Base-by-base conservation (phyloP, 2,329 filamentous ascomycete genomes). In the Colletotrichum chlorophyti region DNA sequence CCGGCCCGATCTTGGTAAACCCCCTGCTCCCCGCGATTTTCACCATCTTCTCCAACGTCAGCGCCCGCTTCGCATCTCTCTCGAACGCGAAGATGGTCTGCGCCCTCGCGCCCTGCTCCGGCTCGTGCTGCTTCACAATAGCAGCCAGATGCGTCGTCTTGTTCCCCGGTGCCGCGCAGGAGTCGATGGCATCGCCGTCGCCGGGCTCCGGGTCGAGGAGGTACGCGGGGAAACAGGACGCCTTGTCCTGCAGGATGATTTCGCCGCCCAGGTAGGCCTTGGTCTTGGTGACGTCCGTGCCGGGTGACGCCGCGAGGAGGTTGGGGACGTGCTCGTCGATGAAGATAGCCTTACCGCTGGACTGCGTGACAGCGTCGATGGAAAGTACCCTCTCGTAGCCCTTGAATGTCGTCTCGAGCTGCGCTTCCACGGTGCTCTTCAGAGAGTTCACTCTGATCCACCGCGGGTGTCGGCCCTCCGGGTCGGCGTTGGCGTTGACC, bases 81-180 rank as follows among this genome's bases (percentile, higher is more conserved):
- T 96, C 92, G 66, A 92, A 95, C 0, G 92, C 92, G 64, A 87
- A 87, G 21, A 99, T 88, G 19, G 71, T 80, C 45, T 78, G 74
- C 61, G 65, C 68, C 15, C 58, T 63, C 26, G 66, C 71, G 17
- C 68, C 70, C 59, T 70, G 71, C 35, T 74, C 76, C 0, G 73
- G 72, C 3, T 69, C 70, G 49, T 75, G 75, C 45, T 73, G 76
- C 49, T 71, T 78, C 45, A 95, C 68, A 5, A 97, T 85, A 2
- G 92, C 90, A 1, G 93, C 93, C 42, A 96, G 76, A 72, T 98
- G 95, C 7, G 94, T 98, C 1, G 95, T 98, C 76, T 99, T 99
- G 73, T 99, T 99, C 6, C 95, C 95, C 2, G 95, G 95, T 1
- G 95, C 95, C 0, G 95, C 91, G 70, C 94, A 98, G 0, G 91